A percentile compares a stretch with the other conserved stretches of the same genome.
phyloP scores from a whole-genome alignment of 768 basidiomycete species.

The Lactarius hatsudake region DNA sequence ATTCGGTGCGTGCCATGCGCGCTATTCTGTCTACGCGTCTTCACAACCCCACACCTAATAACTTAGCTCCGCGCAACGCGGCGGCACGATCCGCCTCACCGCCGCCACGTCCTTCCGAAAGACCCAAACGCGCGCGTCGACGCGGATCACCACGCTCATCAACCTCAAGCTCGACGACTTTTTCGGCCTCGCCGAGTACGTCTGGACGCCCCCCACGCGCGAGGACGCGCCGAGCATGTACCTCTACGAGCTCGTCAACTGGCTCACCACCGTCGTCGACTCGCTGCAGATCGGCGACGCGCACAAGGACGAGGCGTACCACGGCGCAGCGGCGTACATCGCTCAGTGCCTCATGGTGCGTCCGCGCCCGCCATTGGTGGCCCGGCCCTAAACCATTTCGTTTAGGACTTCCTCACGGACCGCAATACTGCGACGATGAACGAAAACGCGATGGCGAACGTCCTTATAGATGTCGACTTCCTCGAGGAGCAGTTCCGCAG shows the following conservation, averaged over 20 bases:
- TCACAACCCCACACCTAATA: background rate
- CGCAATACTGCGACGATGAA: slow-evolving; percentile 76
- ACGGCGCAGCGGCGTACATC: slow-evolving; percentile 83
- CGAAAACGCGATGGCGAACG: slow-evolving; percentile 84
- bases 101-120: slow-evolving; percentile 62
- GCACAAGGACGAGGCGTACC: slow-evolving; percentile 89
- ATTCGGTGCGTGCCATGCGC: slow-evolving; percentile 53
- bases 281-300: slow-evolving; percentile 77
- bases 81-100: slow-evolving; percentile 72
- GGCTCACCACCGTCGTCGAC: slow-evolving; percentile 95
- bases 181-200: slow-evolving; percentile 92
- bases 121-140: slow-evolving; percentile 65
- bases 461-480: slow-evolving; percentile 83
- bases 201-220: slow-evolving; percentile 77
- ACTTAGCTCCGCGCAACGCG: slow-evolving; percentile 73
- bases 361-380: slow-evolving; percentile 7
- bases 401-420: slow-evolving; percentile 74
- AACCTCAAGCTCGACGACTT: slow-evolving; percentile 92
- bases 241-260: slow-evolving; percentile 91
- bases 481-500: slow-evolving; percentile 82
- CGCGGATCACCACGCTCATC: slow-evolving; percentile 79
- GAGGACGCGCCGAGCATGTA: slow-evolving; percentile 89
- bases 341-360: slow-evolving; percentile 85
- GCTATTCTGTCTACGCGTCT: background rate
- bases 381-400: background rate